Evolutionary conservation across 805 yeast species (phyloP).

Genomic region (Lipomyces kockii): DNA sequence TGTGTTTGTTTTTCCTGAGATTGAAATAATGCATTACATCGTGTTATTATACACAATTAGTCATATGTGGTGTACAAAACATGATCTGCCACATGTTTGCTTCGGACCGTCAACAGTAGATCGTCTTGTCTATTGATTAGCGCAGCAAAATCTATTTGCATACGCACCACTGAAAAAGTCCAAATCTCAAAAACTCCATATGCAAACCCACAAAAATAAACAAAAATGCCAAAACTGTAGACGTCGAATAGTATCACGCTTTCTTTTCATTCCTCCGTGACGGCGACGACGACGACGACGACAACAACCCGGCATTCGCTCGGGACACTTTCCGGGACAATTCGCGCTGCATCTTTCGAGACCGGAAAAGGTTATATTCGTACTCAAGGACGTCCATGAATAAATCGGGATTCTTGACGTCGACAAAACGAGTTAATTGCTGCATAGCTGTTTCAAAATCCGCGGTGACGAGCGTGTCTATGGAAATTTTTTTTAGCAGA

Average conservation of each 20-base stretch:
- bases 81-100: background rate
- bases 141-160: background rate
- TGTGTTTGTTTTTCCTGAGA: background rate
- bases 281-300: too few relatives aligned
- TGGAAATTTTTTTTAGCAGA: background rate
- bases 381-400: conserved; percentile 28
- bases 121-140: too few relatives aligned
- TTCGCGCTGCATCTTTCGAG: background rate
- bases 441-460: conserved; percentile 32
- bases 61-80: background rate
- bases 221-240: background rate
- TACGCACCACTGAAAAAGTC: background rate
- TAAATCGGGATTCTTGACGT: conserved; percentile 24
- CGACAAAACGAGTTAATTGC: conserved; percentile 14
- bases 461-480: conserved; percentile 2
- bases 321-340: background rate
- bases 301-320: background rate
- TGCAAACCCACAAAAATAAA: background rate
- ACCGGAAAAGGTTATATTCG: conserved; percentile 14
- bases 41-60: background rate
- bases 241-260: background rate
- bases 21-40: background rate
- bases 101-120: background rate
- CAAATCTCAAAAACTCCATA: background rate
- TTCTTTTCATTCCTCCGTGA: background rate